phyloP scores from a whole-genome alignment of 768 basidiomycete species.

The Dentipellis sp. region DNA sequence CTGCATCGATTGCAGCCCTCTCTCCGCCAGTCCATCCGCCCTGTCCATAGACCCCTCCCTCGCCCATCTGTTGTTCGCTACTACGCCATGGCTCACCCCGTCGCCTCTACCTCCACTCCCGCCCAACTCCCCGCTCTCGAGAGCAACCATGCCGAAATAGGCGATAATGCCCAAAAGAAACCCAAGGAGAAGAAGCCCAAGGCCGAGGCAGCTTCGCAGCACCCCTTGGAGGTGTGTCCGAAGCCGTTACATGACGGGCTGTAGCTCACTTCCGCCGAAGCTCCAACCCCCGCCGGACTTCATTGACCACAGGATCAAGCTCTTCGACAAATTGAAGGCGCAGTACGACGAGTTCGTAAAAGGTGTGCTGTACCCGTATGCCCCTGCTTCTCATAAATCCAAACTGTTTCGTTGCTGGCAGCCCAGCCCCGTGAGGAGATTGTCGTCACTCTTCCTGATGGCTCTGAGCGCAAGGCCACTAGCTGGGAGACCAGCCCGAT shows the following conservation, averaged over 20 bases:
- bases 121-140: slow-evolving; percentile 34
- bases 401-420: slow-evolving; percentile 16
- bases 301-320: slow-evolving; percentile 82
- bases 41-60: no score
- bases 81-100: slow-evolving; percentile 28
- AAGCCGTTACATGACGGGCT: not conserved
- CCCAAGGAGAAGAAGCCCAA: slow-evolving; percentile 39
- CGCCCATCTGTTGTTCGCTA: no score
- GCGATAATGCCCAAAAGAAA: slow-evolving; percentile 20
- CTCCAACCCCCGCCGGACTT: slow-evolving; percentile 77
- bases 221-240: slow-evolving; percentile 54
- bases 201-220: slow-evolving; percentile 28
- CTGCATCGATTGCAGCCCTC: no score
- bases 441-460: slow-evolving; percentile 77
- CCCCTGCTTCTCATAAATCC: no score
- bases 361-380: slow-evolving; percentile 34
- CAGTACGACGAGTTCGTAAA: slow-evolving; percentile 78
- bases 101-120: slow-evolving; percentile 46
- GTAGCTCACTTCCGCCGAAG: slow-evolving; percentile 28
- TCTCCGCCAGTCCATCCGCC: no score
- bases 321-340: slow-evolving; percentile 81
- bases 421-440: slow-evolving; percentile 82
- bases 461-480: slow-evolving; percentile 71
- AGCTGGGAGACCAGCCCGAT: slow-evolving; percentile 95
- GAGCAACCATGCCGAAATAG: not conserved